Evolutionary conservation across 140 eudicot species (phyloP).

Genomic region (Ambrosia hybrid): DNA sequence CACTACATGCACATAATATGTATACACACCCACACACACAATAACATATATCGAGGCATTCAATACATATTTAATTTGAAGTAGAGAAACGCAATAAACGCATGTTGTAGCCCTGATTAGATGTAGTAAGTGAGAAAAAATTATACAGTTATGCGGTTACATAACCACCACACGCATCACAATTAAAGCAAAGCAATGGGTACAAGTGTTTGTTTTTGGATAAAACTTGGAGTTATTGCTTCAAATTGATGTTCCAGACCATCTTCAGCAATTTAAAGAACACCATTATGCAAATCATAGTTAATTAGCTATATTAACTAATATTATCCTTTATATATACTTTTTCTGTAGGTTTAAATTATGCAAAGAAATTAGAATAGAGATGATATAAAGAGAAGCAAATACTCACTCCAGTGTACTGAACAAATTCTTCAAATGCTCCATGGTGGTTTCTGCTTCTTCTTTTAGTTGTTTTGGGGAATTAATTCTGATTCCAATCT

Average conservation of each 20-base stretch:
- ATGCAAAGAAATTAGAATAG: constrained; percentile 9
- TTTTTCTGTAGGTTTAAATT: background rate
- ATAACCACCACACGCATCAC: background rate
- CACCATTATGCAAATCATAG: background rate
- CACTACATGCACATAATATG: background rate
- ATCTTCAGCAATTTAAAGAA: background rate
- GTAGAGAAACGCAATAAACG: too few relatives aligned
- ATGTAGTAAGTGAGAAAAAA: background rate
- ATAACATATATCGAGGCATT: too few relatives aligned
- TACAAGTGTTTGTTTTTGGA: background rate
- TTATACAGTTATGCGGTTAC: background rate
- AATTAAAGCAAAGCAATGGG: background rate
- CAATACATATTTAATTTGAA: too few relatives aligned
- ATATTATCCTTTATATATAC: background rate
- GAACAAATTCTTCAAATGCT: constrained; percentile 69
- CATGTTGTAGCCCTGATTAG: background rate
- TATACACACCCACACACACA: too few relatives aligned
- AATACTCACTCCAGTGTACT: constrained; percentile 82
- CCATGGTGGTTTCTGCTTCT: constrained; percentile 78
- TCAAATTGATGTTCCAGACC: background rate
- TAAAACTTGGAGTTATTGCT: background rate
- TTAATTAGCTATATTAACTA: background rate
- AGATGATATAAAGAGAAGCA: constrained; percentile 12
- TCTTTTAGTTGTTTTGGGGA: constrained; percentile 84
- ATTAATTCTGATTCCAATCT: constrained; percentile 73